Evolutionary conservation across 331 rosid species (phyloP).

Genomic region (Prunus yedoensis): DNA sequence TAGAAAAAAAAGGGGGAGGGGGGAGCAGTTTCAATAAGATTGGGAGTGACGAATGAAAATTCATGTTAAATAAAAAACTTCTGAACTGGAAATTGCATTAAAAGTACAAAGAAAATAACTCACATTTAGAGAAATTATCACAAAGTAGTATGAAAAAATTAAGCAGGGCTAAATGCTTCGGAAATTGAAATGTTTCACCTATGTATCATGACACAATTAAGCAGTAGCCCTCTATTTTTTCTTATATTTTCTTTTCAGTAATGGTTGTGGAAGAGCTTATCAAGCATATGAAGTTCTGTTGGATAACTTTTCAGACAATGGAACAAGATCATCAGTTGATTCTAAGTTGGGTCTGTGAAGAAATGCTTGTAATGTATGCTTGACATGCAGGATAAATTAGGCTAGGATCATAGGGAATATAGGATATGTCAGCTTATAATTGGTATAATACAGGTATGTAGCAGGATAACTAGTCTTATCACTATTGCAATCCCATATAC

Average conservation of each 20-base stretch:
- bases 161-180: not conserved
- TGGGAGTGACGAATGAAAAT: constrained; percentile 2
- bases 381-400: not conserved
- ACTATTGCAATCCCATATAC: not conserved
- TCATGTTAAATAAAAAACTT: not conserved
- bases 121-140: not conserved
- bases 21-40: not conserved
- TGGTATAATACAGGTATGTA: not conserved
- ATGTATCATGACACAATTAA: not conserved
- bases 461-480: not conserved
- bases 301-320: not conserved
- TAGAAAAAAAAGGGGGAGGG: not conserved
- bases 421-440: not conserved
- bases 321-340: not conserved
- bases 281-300: not conserved
- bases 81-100: not conserved
- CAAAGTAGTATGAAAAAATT: not conserved
- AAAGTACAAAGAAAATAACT: not conserved
- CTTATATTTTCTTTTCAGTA: not conserved
- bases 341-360: not conserved
- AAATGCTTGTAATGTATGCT: not conserved
- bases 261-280: not conserved
- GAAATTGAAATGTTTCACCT: not conserved
- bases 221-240: not conserved
- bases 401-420: not conserved